These are phyloP conservation scores for Ceratocystis cacaofunesta DNA, from an alignment of 2,329 filamentous ascomycete species.

Conservation along the genomic window DNA sequence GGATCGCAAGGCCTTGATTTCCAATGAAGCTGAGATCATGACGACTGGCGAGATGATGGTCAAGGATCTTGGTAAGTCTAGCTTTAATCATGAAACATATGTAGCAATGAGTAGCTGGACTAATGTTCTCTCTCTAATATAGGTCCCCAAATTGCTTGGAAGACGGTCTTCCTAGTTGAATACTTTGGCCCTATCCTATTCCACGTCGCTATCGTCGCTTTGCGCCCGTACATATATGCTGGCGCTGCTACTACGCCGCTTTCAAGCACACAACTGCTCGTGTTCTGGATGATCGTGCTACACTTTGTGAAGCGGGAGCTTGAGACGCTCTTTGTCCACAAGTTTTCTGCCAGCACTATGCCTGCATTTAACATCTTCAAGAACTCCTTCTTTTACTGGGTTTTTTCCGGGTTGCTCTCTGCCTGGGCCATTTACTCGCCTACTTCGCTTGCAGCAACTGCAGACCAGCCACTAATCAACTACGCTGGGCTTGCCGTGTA, in stretches of 20 bases:
- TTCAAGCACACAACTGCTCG: conserved; percentile 54
- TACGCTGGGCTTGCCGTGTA: conserved; percentile 58
- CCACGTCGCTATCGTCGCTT: conserved; percentile 57
- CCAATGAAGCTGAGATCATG: conserved; percentile 34
- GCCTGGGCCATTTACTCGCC: conserved; percentile 78
- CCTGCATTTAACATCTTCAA: conserved; percentile 80
- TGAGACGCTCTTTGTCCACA: conserved; percentile 88
- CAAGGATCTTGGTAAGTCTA: conserved; percentile 73
- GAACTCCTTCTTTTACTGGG: conserved; percentile 92
- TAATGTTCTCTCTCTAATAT: conserved; percentile 12
- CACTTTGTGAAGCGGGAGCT: conserved; percentile 94
- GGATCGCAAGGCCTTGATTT: conserved; percentile 41
- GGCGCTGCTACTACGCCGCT: conserved; percentile 35
- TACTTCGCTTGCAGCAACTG: conserved; percentile 47
- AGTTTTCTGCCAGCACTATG: conserved; percentile 92
- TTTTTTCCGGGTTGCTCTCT: conserved; percentile 62
- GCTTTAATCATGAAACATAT: background rate
- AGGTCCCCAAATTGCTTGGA: conserved; percentile 86
- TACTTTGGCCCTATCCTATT: conserved; percentile 85
- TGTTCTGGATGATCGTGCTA: conserved; percentile 55
- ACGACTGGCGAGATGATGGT: conserved; percentile 53
- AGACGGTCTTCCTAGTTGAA: conserved; percentile 86
- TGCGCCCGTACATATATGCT: conserved; percentile 50
- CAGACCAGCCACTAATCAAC: conserved; percentile 36
- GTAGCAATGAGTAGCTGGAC: background rate